phyloP scores from a whole-genome alignment of 192 early-diverging fungal genomes.

The Umbelopsis vinacea region DNA sequence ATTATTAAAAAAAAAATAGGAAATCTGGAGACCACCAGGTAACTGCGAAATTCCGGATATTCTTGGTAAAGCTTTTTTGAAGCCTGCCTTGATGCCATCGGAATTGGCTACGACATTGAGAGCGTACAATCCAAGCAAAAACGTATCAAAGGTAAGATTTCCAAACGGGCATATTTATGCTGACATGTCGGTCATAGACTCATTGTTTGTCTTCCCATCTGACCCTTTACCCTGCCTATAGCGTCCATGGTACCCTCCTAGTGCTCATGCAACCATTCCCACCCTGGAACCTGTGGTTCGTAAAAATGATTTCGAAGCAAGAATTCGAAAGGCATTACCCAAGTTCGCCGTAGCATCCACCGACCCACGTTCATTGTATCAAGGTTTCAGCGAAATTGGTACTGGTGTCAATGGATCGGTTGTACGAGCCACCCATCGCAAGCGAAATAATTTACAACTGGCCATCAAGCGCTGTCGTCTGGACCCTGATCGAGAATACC shows the following conservation, averaged over 20 bases:
- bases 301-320: conserved; percentile 42
- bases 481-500: conserved; percentile 43
- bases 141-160: conserved; percentile 34
- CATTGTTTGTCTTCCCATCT: neutral
- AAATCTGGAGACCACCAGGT: conserved; percentile 39
- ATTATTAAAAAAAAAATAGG: conserved; percentile 15
- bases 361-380: conserved; percentile 37
- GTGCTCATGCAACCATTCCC: conserved; percentile 36
- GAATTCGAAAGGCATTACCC: conserved; percentile 35
- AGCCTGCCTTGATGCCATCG: conserved; percentile 34
- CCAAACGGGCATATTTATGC: neutral
- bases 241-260: conserved; percentile 46
- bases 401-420: conserved; percentile 46
- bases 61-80: conserved; percentile 40
- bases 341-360: conserved; percentile 24
- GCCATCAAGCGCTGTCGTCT: conserved; percentile 47
- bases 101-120: conserved; percentile 32
- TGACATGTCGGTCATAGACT: too few species aligned
- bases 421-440: conserved; percentile 38
- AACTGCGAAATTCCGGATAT: conserved; percentile 39
- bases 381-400: conserved; percentile 39
- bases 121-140: conserved; percentile 34
- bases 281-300: conserved; percentile 37
- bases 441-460: conserved; percentile 31
- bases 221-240: neutral